A percentile compares a stretch with the other conserved stretches of the same genome.
Evolutionary conservation across 2,329 filamentous ascomycete genomes (phyloP).

Genomic region (Trichoderma harzianum): DNA sequence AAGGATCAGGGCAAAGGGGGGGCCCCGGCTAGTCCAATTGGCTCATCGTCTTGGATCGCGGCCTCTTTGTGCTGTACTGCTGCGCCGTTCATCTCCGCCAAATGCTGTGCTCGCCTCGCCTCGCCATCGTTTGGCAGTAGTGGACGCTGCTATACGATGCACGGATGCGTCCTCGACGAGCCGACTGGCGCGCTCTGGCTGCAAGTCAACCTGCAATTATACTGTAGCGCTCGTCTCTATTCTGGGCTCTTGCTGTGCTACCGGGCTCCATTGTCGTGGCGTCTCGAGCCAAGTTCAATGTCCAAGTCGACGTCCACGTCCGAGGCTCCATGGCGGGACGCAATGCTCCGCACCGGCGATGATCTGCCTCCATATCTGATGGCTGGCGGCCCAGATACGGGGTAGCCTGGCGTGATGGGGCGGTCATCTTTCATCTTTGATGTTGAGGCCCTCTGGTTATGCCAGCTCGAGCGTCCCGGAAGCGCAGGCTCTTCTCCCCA

Average conservation of each 20-base stretch:
- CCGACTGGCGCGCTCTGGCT: constrained; percentile 2
- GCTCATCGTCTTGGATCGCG: neutral
- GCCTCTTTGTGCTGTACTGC: neutral
- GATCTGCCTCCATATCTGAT: constrained; percentile 18
- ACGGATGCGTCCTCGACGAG: neutral
- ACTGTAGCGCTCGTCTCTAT: constrained; percentile 11
- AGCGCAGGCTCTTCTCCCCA: constrained; percentile 8
- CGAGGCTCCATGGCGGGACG: constrained; percentile 8
- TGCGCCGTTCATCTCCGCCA: constrained; percentile 1
- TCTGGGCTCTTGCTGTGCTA: neutral
- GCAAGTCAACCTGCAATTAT: constrained; percentile 12
- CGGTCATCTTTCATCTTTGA: constrained; percentile 1
- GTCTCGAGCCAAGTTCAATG: neutral
- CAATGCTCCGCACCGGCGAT: constrained; percentile 18
- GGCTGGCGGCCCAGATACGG: constrained; percentile 14
- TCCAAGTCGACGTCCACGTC: constrained; percentile 4
- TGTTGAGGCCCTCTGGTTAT: neutral
- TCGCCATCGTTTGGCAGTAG: neutral
- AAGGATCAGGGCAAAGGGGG: neutral
- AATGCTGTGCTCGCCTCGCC: neutral
- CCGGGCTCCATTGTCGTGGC: neutral
- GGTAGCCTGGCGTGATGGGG: constrained; percentile 7
- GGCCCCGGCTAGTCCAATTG: neutral
- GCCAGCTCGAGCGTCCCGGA: constrained; percentile 7
- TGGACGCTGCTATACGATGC: neutral